phyloP scores from a whole-genome alignment of 345 rosid species.

The Citrus unshiu region DNA sequence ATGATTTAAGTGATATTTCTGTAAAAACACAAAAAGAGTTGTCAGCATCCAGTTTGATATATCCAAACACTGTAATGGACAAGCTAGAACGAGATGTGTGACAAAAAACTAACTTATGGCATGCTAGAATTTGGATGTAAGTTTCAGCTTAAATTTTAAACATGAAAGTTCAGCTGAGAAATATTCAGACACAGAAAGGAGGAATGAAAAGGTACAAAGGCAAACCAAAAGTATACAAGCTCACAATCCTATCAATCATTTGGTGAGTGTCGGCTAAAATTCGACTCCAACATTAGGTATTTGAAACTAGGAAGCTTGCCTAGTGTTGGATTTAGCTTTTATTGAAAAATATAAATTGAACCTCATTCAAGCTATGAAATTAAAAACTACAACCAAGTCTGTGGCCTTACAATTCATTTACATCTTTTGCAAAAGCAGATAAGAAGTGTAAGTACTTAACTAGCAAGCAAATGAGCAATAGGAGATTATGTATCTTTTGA shows the following conservation, averaged over 20 bases:
- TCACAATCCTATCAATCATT: neutral
- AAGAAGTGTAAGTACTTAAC: neutral
- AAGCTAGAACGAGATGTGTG: neutral
- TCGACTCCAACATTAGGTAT: neutral
- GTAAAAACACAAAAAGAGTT: conserved; percentile 14
- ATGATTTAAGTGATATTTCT: conserved; percentile 95
- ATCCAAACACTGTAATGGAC: neutral
- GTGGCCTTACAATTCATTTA: neutral
- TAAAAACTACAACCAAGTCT: neutral
- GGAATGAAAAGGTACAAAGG: neutral
- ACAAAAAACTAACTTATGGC: neutral
- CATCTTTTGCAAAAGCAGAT: neutral
- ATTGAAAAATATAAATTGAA: neutral
- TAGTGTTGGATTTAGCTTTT: neutral
- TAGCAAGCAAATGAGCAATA: neutral
- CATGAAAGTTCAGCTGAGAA: neutral
- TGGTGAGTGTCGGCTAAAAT: neutral
- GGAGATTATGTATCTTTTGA: neutral
- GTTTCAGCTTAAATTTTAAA: neutral
- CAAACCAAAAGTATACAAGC: neutral
- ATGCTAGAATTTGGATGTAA: neutral
- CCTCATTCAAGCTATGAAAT: neutral
- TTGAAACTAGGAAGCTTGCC: neutral
- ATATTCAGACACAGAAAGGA: neutral
- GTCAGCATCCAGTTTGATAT: neutral